Conservation (phyloP, 2,329 filamentous ascomycete species). For the Aspergillus sojae region DNA sequence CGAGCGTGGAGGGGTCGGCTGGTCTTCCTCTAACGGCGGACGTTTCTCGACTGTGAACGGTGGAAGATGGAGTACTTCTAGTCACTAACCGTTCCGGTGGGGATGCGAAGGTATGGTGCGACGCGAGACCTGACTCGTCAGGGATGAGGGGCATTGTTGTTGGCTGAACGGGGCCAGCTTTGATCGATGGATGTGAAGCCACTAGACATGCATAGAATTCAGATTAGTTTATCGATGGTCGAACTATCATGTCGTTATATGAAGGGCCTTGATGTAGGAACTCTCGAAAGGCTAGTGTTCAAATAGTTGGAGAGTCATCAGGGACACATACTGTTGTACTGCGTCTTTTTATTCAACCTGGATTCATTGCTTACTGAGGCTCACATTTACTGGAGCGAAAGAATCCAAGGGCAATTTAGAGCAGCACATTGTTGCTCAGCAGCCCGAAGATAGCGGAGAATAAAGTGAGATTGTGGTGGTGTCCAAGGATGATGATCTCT, state of each 20-base stretch:
- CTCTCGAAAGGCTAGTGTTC: not conserved
- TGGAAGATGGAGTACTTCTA: slow-evolving; percentile 40
- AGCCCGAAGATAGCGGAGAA: slow-evolving; percentile 7
- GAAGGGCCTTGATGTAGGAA: slow-evolving; percentile 1
- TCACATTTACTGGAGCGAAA: slow-evolving; percentile 20
- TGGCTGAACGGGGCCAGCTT: slow-evolving; percentile 41
- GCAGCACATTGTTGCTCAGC: slow-evolving; percentile 27
- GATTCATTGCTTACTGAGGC: slow-evolving; percentile 20
- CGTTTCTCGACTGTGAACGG: slow-evolving; percentile 47
- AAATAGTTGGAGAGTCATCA: not conserved
- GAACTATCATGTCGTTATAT: not conserved
- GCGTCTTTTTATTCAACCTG: slow-evolving; percentile 15
- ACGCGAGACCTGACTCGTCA: slow-evolving; percentile 40
- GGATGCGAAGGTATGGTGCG: slow-evolving; percentile 42
- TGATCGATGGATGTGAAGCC: slow-evolving; percentile 42
- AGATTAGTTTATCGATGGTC: slow-evolving; percentile 1
- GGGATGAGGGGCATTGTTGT: slow-evolving; percentile 44
- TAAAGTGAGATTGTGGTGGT: slow-evolving; percentile 5
- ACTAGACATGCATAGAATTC: slow-evolving; percentile 28
- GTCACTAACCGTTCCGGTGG: slow-evolving; percentile 41
- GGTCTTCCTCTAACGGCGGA: slow-evolving; percentile 48
- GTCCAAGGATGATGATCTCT: slow-evolving; percentile 10
- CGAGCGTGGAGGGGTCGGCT: slow-evolving; percentile 37
- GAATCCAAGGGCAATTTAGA: slow-evolving; percentile 15
- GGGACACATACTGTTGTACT: slow-evolving; percentile 24